These are phyloP conservation scores for Pseudogymnoascus sp. DNA, from an alignment of 2,329 filamentous ascomycete species.

Conservation along the genomic window DNA sequence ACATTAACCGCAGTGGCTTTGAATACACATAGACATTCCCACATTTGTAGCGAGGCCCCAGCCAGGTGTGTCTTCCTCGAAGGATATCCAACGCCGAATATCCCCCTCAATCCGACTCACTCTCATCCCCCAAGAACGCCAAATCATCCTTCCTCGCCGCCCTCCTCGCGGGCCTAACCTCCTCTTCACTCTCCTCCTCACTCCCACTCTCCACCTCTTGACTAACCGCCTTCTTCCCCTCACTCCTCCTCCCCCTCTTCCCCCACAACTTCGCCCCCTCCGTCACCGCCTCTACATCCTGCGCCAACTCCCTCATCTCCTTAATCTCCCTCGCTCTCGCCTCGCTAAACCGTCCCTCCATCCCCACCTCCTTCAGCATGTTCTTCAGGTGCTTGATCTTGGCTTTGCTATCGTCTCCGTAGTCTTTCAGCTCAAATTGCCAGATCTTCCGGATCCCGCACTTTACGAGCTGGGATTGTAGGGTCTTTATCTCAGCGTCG, in stretches of 20 bases:
- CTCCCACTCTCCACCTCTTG: slow-evolving; percentile 37
- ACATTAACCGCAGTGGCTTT: background rate
- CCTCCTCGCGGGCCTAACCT: slow-evolving; percentile 28
- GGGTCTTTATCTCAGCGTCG: slow-evolving; percentile 75
- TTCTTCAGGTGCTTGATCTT: slow-evolving; percentile 77
- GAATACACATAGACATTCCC: background rate
- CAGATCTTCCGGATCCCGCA: slow-evolving; percentile 92
- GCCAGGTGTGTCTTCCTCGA: background rate
- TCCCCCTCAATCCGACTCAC: slow-evolving; percentile 42
- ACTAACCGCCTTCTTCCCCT: slow-evolving; percentile 27
- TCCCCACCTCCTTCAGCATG: slow-evolving; percentile 76
- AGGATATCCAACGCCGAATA: background rate
- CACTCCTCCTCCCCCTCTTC: slow-evolving; percentile 28
- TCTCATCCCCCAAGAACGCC: slow-evolving; percentile 64
- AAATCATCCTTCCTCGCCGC: slow-evolving; percentile 38
- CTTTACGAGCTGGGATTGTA: slow-evolving; percentile 81
- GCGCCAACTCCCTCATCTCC: slow-evolving; percentile 75
- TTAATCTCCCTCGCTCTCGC: slow-evolving; percentile 82
- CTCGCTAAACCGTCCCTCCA: slow-evolving; percentile 81
- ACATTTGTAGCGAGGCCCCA: background rate
- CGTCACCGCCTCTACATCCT: slow-evolving; percentile 77
- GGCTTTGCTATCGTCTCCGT: slow-evolving; percentile 61
- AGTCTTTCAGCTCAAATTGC: slow-evolving; percentile 75
- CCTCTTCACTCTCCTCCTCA: slow-evolving; percentile 18
- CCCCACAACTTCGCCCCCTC: slow-evolving; percentile 80